Base-by-base conservation (phyloP, 2,329 filamentous ascomycete species). In the Drechslerella coelobrocha region DNA sequence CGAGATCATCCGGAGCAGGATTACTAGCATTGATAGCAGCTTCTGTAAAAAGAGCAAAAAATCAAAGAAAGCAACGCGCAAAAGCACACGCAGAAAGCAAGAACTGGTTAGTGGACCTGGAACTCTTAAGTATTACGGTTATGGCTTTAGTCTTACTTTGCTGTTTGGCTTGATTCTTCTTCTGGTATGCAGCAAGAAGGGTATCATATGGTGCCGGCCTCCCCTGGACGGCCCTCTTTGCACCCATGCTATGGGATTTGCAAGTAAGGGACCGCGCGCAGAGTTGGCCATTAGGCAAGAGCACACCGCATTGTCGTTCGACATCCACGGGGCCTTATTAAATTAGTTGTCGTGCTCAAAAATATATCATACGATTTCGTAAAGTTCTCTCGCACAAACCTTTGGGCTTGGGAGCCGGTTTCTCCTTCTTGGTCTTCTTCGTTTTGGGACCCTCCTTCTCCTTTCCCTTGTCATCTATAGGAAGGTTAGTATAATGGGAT, bases 131-230 rank as follows among this genome's bases (percentile, higher is more conserved):
- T 26, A 41, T 27, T 10, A 17, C 12, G 37, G 43, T 31, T 50
- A 24, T 23, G 50, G 31, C 17, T n/a, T 55, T 23, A 14, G 43
- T 54, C 47, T 81, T 83, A 92, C 91, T 96, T 79, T 97, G 94
- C 81, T 96, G 91, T 77, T 96, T 96, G 21, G 94, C 94, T 79
- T 97, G 94, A 76, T 99, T 99, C 83, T 97, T 97, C 84, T 97
- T 97, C 79, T 94, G 90, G 77, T 94, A 94, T 6, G 89, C 88
- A 12, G 89, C 88, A 37, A 97, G 83, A 39, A 97, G 82, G 88
- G 96, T 94, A 78, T 96, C 92, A 77, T 97, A 97, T 0, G 92
- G 92, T 68, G 96, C 81, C 47, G 90, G 94, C 72, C 92, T 84
- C 0, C 92, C 92, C 3, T 91, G 89, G 2, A 97, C 92, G 0